Percentiles rank a stretch among this genome's conserved stretches.
Evolutionary conservation across 176 grass and related monocot species (phyloP).

Genomic region (Typha latifolia): DNA sequence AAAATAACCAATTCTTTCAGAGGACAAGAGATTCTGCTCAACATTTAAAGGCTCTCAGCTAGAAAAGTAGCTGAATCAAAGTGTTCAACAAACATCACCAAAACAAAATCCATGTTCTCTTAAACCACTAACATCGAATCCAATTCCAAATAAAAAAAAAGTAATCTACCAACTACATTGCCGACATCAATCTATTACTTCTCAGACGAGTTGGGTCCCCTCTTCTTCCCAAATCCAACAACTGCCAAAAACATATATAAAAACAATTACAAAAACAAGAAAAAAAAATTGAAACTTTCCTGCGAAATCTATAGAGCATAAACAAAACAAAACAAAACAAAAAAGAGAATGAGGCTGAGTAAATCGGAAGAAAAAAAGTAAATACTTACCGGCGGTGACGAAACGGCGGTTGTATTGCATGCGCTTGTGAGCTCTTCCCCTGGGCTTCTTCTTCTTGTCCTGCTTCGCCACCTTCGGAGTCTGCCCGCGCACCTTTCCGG

Average conservation of each 20-base stretch:
- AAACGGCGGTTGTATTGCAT: constrained; percentile 92
- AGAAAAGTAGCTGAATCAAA: no score
- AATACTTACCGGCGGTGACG: constrained; percentile 44
- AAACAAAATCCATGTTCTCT: background rate
- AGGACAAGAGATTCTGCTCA: no score
- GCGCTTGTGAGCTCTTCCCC: constrained; percentile 70
- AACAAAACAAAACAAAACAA: background rate
- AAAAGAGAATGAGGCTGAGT: no score
- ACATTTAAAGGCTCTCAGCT: no score
- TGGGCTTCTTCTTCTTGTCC: constrained; percentile 82
- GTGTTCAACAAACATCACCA: no score
- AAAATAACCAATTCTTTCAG: no score
- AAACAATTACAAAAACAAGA: background rate
- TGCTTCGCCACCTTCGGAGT: constrained; percentile 91
- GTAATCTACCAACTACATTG: background rate
- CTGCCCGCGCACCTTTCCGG: constrained; percentile 78
- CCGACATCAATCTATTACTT: background rate
- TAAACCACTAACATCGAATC: background rate
- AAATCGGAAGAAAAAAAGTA: no score
- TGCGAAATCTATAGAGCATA: background rate
- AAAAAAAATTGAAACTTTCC: background rate
- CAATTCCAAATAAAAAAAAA: background rate
- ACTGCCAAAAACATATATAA: background rate
- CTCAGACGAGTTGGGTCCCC: background rate
- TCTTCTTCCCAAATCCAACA: background rate